Evolutionary conservation across 179 eudicot species (phyloP), one percentile per base, ranked within the genome.

Genomic region (Pouteria campechiana): DNA sequence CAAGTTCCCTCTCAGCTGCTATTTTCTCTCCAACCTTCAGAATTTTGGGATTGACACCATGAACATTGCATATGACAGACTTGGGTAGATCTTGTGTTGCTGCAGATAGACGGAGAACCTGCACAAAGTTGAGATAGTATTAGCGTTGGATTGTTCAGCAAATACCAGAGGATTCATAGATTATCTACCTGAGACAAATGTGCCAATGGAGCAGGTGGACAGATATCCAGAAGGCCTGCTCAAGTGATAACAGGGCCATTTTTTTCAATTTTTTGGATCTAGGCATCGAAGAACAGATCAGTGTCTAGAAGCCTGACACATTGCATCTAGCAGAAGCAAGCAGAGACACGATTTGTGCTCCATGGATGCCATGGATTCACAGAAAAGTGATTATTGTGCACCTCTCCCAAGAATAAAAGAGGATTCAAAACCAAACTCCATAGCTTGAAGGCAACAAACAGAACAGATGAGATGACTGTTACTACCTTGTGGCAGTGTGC

Each of bases 51-150:
- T 90, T 86, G 22, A 90, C 98, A 30, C 98, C 98, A 52, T 86
- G 98, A 34, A 90, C 98, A 41, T 90, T 90, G 78, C 98, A 90
- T 24, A 90, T 25, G 2, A 67, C 56, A 38, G 98, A 90, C 62
- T 61, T 90, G n/a, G 95, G 98, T 28, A 90, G 63, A 60, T 90
- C 84, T 59, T 90, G 98, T 17, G 96, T 90, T 28, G 98, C 98
- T 44, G 94, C 95, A 21, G 98, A 90, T 62, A 90, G 96, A 27
- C 95, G 98, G 46, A 90, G 84, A 48, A 90, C 80, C 98, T 90
- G 34, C 28, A 46, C 33, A 70, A 12, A n/a, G n/a, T n/a, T n/a
- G n/a, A n/a, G n/a, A n/a, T 55, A 13, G 16, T 35, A 48, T 21
- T 22, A 38, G 14, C 21, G n/a, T n/a, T n/a, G n/a, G n/a, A n/a